Evolutionary conservation across 2,329 filamentous ascomycete species (phyloP).

Genomic region (Simplicillium sp.): DNA sequence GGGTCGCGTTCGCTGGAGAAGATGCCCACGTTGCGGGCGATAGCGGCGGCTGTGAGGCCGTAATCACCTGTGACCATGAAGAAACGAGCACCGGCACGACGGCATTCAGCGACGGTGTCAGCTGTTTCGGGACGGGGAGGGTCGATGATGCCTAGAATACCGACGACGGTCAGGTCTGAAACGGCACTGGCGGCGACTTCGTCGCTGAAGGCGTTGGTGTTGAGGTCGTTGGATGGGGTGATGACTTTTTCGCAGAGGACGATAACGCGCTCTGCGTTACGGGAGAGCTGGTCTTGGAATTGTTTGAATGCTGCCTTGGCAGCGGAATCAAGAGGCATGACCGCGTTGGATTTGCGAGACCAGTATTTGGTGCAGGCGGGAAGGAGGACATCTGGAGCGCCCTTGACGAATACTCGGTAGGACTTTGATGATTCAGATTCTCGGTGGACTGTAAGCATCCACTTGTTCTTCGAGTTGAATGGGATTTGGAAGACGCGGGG

Average conservation of each 20-base stretch:
- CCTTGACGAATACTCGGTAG: slow-evolving; percentile 40
- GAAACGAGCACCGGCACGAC: slow-evolving; percentile 33
- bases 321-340: slow-evolving; percentile 22
- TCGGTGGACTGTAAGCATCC: slow-evolving; percentile 31
- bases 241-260: slow-evolving; percentile 29
- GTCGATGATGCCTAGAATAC: slow-evolving; percentile 41
- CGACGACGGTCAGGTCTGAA: slow-evolving; percentile 35
- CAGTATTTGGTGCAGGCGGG: slow-evolving; percentile 24
- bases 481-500: slow-evolving; percentile 29
- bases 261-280: slow-evolving; percentile 32
- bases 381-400: slow-evolving; percentile 41
- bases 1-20: slow-evolving; percentile 40
- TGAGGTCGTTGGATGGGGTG: slow-evolving; percentile 13
- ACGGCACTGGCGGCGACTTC: slow-evolving; percentile 31
- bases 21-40: slow-evolving; percentile 56
- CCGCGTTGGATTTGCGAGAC: slow-evolving; percentile 18
- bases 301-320: slow-evolving; percentile 21
- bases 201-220: slow-evolving; percentile 40
- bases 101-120: slow-evolving; percentile 28
- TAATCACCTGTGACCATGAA: slow-evolving; percentile 41
- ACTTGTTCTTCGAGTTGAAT: slow-evolving; percentile 42
- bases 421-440: slow-evolving; percentile 12
- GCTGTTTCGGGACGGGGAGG: slow-evolving; percentile 33
- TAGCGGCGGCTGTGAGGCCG: slow-evolving; percentile 52
- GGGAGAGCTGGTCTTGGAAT: slow-evolving; percentile 28